Evolutionary conservation across 768 basidiomycete species (phyloP), one percentile per base, ranked within the genome.

Genomic region (Psilocybe sp.): DNA sequence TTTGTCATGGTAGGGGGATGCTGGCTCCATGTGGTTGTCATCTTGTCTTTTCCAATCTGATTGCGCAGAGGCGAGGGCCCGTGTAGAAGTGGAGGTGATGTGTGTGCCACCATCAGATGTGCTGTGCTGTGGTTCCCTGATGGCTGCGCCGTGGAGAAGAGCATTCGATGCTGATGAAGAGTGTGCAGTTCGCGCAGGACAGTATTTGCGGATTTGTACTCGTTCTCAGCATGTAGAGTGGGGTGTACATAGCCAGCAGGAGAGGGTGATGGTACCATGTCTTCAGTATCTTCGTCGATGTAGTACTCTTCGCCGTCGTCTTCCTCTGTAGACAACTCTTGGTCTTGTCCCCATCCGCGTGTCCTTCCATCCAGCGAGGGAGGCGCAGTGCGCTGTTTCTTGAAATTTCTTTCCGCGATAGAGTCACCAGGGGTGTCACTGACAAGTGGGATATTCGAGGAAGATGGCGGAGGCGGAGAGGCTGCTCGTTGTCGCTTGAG

Each of bases 151-250:
- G 67, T 59, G 11, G 69, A 55, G 57, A 74, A 81, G 19, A 82
- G 50, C 32, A 81, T 68, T 44, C 87, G 76, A 59, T 87, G 84
- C 47, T 85, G 80, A 55, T 86, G 76, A 18, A 84, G 73, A 35
- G 80, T 73, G 57, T 91, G 89, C 45, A 90, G 63, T 58, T 89
- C 82, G 49, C 85, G 81, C 34, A 92, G 78, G 55, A 87, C 68
- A 41, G 57, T 76, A 65, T 92, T 92, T 49, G 79, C 71, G 31
- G 72, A 68, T 60, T 77, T 77, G 69, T 91, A 92, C 54, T 77
- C 44, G 7, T 28, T 28, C 68, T 58, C 68, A 59, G 45, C 58
- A 44, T 46, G 41, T 42, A 42, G 54, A 4, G 37, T 8, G 12
- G 44, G 4, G 2, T 44, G 48, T 28, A 28, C 23, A 23, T 43